Evolutionary conservation across 805 yeast genomes (phyloP), one percentile per base, ranked within the genome.

Genomic region (Metschnikowia borealis): DNA sequence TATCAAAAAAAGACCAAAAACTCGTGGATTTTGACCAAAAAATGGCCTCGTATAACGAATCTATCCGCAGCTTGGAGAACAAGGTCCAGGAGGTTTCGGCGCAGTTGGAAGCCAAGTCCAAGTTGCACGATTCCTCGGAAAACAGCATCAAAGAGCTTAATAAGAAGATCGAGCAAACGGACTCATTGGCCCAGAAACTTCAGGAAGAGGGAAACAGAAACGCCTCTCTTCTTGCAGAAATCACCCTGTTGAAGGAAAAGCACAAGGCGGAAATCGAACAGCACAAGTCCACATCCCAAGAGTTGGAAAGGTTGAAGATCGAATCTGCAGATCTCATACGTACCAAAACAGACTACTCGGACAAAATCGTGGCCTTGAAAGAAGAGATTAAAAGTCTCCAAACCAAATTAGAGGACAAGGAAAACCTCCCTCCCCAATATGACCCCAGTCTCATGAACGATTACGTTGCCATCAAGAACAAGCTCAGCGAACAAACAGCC

Each of bases 401-500:
- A 39, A 35, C 49, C 29, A 52, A 54, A 39, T 53, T 61, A 6
- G 59, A 54, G n/a, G 67, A 70, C 34, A 71, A 69, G 51, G 75
- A 73, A 51, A 71, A 73, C 47, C 51, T 63, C n/a, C 71, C 74
- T 2, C 73, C 58, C 4, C 42, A 45, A 18, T 40, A 71, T 2
- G 68, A 69, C 42, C 64, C 66, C 2, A 53, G 58, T n/a, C 60
- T 71, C 38, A 62, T 68, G 51, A 69, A 65, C 46, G 84, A 80
- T 43, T 79, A 71, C 57, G 74, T 78, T 11, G 67, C 66, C 31
- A 66, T 83, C 55, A 79, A 76, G 47, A 63, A 80, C 7, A 78
- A 79, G 51, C 62, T 83, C 20, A 78, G 80, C 52, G 86, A 82
- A 50, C 73, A 71, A 18, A 66, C 74, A 51, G 82, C 81, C 8